phyloP scores from a whole-genome alignment of 2,329 filamentous ascomycete genomes.

The Nemania abortiva region DNA sequence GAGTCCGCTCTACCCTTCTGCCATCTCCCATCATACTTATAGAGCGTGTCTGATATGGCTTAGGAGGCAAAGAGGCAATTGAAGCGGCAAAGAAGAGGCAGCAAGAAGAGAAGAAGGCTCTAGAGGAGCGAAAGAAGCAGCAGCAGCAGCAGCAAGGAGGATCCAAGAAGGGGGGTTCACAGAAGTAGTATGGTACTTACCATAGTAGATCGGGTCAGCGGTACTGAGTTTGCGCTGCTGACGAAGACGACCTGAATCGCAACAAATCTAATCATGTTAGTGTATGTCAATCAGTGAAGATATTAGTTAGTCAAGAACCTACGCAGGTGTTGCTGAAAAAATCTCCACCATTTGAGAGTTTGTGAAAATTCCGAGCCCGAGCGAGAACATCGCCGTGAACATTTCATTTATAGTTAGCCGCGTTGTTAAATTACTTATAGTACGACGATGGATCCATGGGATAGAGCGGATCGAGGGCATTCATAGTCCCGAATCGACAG shows the following conservation, averaged over 20 bases:
- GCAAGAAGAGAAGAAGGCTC: no score
- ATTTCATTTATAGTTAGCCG: constrained; percentile 4
- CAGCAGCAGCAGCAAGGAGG: no score
- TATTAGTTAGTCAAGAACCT: not conserved
- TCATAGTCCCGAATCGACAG: constrained; percentile 13
- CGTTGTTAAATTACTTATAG: not conserved
- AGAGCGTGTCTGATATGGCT: no score
- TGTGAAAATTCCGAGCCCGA: constrained; percentile 6
- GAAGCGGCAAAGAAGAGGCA: no score
- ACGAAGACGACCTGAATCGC: constrained; percentile 13
- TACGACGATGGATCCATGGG: constrained; percentile 11
- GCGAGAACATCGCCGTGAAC: constrained; percentile 10
- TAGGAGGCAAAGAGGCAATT: no score
- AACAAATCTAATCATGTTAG: constrained; percentile 10
- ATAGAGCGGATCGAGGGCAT: constrained; percentile 13
- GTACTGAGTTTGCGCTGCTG: constrained; percentile 7
- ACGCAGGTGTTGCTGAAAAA: constrained; percentile 16
- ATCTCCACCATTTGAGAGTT: constrained; percentile 10
- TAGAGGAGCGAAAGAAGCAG: no score
- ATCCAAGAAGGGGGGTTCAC: no score
- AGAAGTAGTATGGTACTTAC: no score
- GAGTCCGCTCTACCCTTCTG: no score
- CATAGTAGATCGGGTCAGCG: no score
- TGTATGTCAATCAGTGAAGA: not conserved
- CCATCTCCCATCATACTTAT: no score